phyloP scores from a whole-genome alignment of 306 rosid species.

The Luffa acutangula region DNA sequence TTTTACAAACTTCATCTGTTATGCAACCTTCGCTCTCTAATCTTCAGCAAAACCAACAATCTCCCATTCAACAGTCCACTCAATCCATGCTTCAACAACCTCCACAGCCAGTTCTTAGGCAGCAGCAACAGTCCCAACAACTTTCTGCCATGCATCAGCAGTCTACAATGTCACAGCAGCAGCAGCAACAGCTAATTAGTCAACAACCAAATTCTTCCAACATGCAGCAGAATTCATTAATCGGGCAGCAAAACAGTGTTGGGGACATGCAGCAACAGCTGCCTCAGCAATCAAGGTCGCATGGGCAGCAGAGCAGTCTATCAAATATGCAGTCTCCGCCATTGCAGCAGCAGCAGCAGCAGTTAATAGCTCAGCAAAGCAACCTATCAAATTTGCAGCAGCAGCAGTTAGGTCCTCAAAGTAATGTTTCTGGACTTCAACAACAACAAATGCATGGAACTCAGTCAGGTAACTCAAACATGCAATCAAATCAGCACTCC shows the following conservation, averaged over 20 bases:
- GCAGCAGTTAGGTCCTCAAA: slow-evolving; percentile 60
- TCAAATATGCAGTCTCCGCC: slow-evolving; percentile 32
- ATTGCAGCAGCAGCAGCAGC: slow-evolving; percentile 48
- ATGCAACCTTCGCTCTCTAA: slow-evolving; percentile 58
- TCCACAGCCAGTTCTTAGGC: slow-evolving; percentile 65
- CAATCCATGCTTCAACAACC: slow-evolving; percentile 74
- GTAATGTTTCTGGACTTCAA: slow-evolving; percentile 54
- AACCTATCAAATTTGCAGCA: slow-evolving; percentile 64
- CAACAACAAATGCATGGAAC: slow-evolving; percentile 55
- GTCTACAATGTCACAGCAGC: slow-evolving; percentile 56
- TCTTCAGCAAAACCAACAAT: slow-evolving; percentile 66
- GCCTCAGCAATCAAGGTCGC: slow-evolving; percentile 37
- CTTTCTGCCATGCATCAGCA: slow-evolving; percentile 52
- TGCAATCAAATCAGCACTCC: slow-evolving; percentile 65
- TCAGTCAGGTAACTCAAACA: slow-evolving; percentile 59
- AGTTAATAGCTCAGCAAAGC: slow-evolving; percentile 62
- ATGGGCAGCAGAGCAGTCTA: slow-evolving; percentile 63
- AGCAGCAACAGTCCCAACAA: slow-evolving; percentile 71
- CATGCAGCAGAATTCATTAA: slow-evolving; percentile 57
- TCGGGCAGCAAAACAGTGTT: slow-evolving; percentile 52
- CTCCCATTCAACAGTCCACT: slow-evolving; percentile 56
- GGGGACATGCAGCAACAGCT: slow-evolving; percentile 72
- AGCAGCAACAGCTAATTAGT: slow-evolving; percentile 53
- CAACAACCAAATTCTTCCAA: slow-evolving; percentile 54
- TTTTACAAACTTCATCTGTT: slow-evolving; percentile 54